Base-by-base conservation (phyloP, 768 basidiomycete species). In the Mycena maculata region DNA sequence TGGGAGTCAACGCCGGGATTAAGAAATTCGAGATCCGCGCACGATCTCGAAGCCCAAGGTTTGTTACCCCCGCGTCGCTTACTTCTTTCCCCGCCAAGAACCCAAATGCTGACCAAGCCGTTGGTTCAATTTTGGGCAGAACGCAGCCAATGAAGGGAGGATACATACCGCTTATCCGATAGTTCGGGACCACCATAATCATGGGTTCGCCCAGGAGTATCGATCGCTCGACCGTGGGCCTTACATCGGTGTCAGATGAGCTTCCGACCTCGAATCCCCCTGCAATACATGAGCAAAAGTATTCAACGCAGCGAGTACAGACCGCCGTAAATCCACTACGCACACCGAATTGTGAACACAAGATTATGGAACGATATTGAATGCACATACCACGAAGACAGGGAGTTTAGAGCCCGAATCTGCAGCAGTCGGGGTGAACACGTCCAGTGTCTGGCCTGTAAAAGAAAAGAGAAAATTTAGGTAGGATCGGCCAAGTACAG, bases 1-100 rank as follows among this genome's bases (percentile, higher is more conserved):
- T 41, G 0, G 42, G 20, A 27, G 15, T 15, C n/a, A n/a, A 15
- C 18, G 33, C 16, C 20, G 31, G 67, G 74, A 13, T 5, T 10
- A 38, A 39, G 9, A 57, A n/a, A n/a, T n/a, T n/a, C n/a, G n/a
- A n/a, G n/a, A n/a, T n/a, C n/a, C n/a, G n/a, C 59, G 10, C 23
- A 68, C 61, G 66, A n/a, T 62, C 66, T 30, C 67, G 47, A 0
- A 63, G 9, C 5, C 54, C 67, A 18, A 68, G 60, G 39, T 68
- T 68, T 3, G 18, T 52, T 28, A 68, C 18, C 1, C 61, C 67
- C 1, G 60, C 67, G 8, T 28, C 41, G 6, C 13, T 31, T 13
- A 58, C 67, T 27, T 68, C 60, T 23, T 59, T 63, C 0, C 67
- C 60, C 0, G 28, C 47, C 27, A 68, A 45, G 22, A 68, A 68